A percentile compares a stretch with the other conserved stretches of the same genome.
Evolutionary conservation across 768 basidiomycete species (phyloP).

Genomic region (Mycena latifolia): DNA sequence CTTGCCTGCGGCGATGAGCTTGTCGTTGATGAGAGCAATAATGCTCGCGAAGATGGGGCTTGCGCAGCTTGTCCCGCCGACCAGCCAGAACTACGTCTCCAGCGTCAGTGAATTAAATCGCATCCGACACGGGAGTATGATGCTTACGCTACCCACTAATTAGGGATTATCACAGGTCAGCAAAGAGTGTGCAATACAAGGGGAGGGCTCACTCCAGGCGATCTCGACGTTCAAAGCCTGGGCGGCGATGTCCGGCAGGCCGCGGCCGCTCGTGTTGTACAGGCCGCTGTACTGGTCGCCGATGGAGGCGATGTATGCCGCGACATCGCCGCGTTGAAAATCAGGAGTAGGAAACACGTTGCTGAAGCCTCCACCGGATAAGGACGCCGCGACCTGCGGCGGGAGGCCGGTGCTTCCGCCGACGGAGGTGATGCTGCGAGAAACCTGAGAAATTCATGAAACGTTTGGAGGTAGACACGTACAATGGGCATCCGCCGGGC

Average conservation of each 20-base stretch:
- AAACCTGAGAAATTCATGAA: conserved; percentile 53
- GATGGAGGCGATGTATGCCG: conserved; percentile 30
- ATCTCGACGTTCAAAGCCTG: conserved; percentile 47
- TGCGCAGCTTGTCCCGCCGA: conserved; percentile 58
- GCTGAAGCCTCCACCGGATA: conserved; percentile 42
- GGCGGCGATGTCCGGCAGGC: conserved; percentile 34
- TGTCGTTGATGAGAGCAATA: conserved; percentile 59
- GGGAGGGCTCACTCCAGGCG: conserved; percentile 33
- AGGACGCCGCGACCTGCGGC: conserved; percentile 39
- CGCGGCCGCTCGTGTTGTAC: conserved; percentile 36
- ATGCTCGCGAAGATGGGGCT: conserved; percentile 59
- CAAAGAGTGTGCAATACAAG: neutral
- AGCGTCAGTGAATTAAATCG: neutral
- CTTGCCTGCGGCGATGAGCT: conserved; percentile 45
- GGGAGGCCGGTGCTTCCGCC: conserved; percentile 61
- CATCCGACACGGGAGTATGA: neutral
- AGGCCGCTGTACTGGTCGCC: conserved; percentile 46
- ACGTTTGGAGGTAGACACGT: conserved; percentile 34
- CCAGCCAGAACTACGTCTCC: conserved; percentile 21
- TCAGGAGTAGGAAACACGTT: conserved; percentile 39
- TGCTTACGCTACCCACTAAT: conserved; percentile 12
- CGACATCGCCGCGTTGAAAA: conserved; percentile 36
- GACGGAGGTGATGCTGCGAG: conserved; percentile 55
- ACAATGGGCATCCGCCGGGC: conserved; percentile 52
- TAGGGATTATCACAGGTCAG: neutral